Evolutionary conservation across 2,329 filamentous ascomycete genomes (phyloP), one percentile per base, ranked within the genome.

Genomic region (Aspergillus hiratsukae): DNA sequence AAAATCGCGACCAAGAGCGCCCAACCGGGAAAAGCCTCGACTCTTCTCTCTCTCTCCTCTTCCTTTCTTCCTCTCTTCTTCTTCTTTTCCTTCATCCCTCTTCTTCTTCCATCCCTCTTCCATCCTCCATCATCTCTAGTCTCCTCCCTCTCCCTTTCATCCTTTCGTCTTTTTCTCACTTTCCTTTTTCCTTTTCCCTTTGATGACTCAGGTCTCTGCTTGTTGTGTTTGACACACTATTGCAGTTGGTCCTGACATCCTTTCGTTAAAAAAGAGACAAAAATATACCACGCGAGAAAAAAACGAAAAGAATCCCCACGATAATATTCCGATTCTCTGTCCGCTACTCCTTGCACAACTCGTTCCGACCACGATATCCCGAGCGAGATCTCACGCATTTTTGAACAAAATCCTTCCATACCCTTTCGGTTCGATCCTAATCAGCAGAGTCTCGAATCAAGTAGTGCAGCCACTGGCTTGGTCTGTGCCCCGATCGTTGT

Each of bases 201-300:
- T 68, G 62, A 64, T 66, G 62, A 59, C 64, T 63, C 59, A 63
- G 66, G 62, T 41, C 56, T 57, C 59, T 69, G 65, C 66, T 68
- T 70, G 69, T 63, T 73, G 74, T 76, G 74, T 76, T 76, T 75
- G 74, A 76, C 72, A 76, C 74, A 76, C 73, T 71, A 67, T 68
- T 70, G 72, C 71, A 66, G 66, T 63, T 64, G 60, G 61, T 61
- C 64, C 68, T 68, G 67, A 65, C 66, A 72, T 72, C 67, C 71
- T 70, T 70, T 74, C 70, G 66, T 72, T 74, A 54, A 51, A 57
- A 52, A 48, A 55, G 50, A 53, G 43, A 60, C 49, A 31, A 48
- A 57, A 50, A 56, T 43, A 40, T 19, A 37, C 14, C 5, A 37
- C 31, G 31, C 31, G 31, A 17, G 7, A 37, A 37, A 52, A 56